Conservation (phyloP, 208 protist genomes). For the Acanthamoeba lenticulata region DNA sequence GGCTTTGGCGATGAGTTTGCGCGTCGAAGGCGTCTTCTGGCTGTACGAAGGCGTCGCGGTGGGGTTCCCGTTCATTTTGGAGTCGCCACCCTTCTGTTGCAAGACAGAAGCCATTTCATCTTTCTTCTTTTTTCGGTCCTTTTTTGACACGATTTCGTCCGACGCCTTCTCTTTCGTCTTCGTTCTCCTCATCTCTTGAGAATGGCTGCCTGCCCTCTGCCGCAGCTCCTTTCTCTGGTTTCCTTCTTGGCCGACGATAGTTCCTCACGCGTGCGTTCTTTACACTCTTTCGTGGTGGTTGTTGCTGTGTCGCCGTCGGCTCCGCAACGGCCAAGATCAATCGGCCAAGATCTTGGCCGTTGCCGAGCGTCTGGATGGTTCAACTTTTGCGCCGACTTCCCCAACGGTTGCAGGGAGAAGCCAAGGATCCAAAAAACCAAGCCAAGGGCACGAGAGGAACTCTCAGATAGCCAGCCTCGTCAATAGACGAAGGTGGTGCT, state of each 20-base stretch:
- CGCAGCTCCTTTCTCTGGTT: too few species aligned
- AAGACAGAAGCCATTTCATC: neutral
- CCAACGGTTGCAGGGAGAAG: too few species aligned
- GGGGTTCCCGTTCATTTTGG: neutral
- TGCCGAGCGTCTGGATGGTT: too few species aligned
- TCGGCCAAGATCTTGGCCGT: too few species aligned
- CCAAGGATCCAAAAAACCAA: neutral
- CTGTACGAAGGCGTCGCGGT: neutral
- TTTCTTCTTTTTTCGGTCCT: neutral
- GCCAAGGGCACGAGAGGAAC: neutral
- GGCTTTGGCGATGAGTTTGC: neutral
- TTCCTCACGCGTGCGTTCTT: too few species aligned
- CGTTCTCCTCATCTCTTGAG: neutral
- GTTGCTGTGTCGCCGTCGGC: too few species aligned
- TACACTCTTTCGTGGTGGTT: too few species aligned
- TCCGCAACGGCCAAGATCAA: too few species aligned
- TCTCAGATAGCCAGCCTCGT: neutral
- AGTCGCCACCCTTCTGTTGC: too few species aligned
- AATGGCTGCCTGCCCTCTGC: too few species aligned
- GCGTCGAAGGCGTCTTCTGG: neutral
- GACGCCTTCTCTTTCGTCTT: neutral
- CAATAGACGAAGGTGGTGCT: neutral
- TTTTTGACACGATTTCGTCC: neutral
- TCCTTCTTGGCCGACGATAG: too few species aligned
- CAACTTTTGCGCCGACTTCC: too few species aligned